A percentile compares a stretch with the other conserved stretches of the same genome.
These are phyloP conservation scores for Parietaria judaica DNA, from an alignment of 306 rosid species.

Conservation along the genomic window DNA sequence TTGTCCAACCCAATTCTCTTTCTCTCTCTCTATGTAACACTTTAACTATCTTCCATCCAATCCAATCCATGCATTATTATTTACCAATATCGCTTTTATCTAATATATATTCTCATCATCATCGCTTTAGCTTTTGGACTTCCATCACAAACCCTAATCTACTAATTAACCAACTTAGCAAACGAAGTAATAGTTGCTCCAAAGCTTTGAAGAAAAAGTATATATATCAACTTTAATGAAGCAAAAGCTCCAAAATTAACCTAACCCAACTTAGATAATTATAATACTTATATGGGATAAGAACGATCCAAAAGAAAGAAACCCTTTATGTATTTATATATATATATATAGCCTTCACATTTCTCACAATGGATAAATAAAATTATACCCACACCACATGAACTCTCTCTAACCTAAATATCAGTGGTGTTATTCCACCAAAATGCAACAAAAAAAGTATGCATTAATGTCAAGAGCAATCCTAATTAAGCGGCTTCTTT, in stretches of 20 bases:
- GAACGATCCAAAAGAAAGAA: background rate
- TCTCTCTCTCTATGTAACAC: conserved; percentile 3
- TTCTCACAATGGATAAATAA: conserved; percentile 13
- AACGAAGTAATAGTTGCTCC: background rate
- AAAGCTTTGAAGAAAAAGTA: background rate
- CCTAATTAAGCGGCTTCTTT: no score
- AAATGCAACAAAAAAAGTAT: conserved; percentile 8
- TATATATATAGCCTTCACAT: background rate
- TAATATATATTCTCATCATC: background rate
- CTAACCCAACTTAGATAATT: conserved; percentile 19
- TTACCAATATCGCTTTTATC: background rate
- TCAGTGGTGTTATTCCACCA: conserved; percentile 10
- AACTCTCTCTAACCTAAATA: background rate
- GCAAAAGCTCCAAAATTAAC: conserved; percentile 17
- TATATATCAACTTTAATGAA: conserved; percentile 17
- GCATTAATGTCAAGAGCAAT: background rate
- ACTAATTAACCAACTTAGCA: background rate
- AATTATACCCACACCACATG: conserved; percentile 15
- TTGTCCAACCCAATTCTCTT: conserved; percentile 23
- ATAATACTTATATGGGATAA: background rate
- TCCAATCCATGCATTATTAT: conserved; percentile 21
- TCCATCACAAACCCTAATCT: background rate
- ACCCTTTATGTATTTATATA: conserved; percentile 11
- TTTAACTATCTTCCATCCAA: conserved; percentile 9
- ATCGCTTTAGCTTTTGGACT: background rate